Conservation (phyloP, 176 grass and related monocot species). For the Lolium multiflorum region DNA sequence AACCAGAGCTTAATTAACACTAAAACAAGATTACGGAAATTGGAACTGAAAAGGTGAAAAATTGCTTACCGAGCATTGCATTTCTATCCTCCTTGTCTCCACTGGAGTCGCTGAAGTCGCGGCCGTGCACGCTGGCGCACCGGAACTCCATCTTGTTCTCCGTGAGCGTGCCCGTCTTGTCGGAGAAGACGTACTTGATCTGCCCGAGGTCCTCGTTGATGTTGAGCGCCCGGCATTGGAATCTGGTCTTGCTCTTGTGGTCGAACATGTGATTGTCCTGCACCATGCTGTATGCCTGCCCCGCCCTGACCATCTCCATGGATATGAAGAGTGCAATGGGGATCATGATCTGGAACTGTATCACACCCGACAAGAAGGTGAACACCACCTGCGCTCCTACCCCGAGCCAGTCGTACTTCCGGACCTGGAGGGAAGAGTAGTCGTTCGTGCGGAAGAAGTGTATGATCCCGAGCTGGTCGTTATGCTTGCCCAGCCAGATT, state of each 20-base stretch:
- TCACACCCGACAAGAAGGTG: slow-evolving; percentile 79
- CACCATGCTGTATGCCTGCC: slow-evolving; percentile 93
- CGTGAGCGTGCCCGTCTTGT: slow-evolving; percentile 93
- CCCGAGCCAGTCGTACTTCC: slow-evolving; percentile 80
- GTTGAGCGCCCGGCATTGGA: slow-evolving; percentile 96
- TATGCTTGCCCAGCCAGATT: slow-evolving; percentile 68
- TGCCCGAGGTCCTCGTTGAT: slow-evolving; percentile 99
- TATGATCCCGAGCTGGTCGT: slow-evolving; percentile 47
- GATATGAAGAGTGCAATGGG: slow-evolving; percentile 94
- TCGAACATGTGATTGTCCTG: slow-evolving; percentile 80
- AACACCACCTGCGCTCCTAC: slow-evolving; percentile 63
- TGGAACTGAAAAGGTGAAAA: not conserved
- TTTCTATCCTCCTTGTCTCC: slow-evolving; percentile 2
- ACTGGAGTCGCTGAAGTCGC: slow-evolving; percentile 56
- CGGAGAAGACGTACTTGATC: slow-evolving; percentile 96
- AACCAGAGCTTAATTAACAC: not conserved
- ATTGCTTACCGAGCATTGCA: slow-evolving; percentile 42
- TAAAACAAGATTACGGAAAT: not conserved
- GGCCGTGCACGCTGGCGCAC: slow-evolving; percentile 70
- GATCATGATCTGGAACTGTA: slow-evolving; percentile 89
- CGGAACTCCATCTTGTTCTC: slow-evolving; percentile 95
- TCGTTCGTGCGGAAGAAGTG: slow-evolving; percentile 73
- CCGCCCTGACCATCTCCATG: slow-evolving; percentile 85
- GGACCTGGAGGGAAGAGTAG: not conserved
- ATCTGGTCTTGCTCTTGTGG: slow-evolving; percentile 50